These are phyloP conservation scores for Xylariaceae sp. DNA, from an alignment of 2,329 filamentous ascomycete species.

Conservation along the genomic window DNA sequence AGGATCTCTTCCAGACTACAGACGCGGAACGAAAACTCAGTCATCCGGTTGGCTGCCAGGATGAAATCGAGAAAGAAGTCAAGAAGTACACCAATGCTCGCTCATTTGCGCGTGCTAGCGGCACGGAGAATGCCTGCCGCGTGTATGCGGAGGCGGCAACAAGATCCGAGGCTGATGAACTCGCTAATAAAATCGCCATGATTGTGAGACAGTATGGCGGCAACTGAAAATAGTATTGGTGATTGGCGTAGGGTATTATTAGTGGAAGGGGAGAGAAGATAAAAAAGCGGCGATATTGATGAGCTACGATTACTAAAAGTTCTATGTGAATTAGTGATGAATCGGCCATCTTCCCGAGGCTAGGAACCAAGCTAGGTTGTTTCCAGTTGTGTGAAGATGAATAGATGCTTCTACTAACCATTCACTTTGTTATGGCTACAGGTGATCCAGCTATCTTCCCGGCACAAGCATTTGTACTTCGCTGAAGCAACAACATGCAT, in stretches of 20 bases:
- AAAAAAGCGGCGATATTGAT: constrained; percentile 8
- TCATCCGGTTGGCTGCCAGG: constrained; percentile 73
- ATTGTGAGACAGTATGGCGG: constrained; percentile 62
- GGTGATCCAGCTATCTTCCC: neutral
- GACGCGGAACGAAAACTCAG: constrained; percentile 88
- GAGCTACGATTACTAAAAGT: constrained; percentile 18
- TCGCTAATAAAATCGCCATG: constrained; percentile 76
- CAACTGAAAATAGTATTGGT: constrained; percentile 2
- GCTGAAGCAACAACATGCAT: too few species aligned
- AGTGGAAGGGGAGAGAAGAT: neutral
- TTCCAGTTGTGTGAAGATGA: constrained; percentile 1
- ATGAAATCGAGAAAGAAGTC: constrained; percentile 80
- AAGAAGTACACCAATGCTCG: constrained; percentile 87
- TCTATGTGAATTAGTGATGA: constrained; percentile 10
- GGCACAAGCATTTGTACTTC: neutral
- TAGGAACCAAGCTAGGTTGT: constrained; percentile 3
- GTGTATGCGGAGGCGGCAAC: constrained; percentile 95
- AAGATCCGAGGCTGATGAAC: constrained; percentile 82
- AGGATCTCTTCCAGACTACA: constrained; percentile 82
- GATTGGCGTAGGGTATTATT: neutral
- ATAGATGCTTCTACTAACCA: neutral
- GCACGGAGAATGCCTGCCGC: constrained; percentile 92
- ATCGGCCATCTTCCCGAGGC: constrained; percentile 5
- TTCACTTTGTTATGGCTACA: neutral
- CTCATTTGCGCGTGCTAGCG: constrained; percentile 86